Evolutionary conservation across 495 filamentous ascomycete species (phyloP).

Genomic region (Apiosordaria backusii): DNA sequence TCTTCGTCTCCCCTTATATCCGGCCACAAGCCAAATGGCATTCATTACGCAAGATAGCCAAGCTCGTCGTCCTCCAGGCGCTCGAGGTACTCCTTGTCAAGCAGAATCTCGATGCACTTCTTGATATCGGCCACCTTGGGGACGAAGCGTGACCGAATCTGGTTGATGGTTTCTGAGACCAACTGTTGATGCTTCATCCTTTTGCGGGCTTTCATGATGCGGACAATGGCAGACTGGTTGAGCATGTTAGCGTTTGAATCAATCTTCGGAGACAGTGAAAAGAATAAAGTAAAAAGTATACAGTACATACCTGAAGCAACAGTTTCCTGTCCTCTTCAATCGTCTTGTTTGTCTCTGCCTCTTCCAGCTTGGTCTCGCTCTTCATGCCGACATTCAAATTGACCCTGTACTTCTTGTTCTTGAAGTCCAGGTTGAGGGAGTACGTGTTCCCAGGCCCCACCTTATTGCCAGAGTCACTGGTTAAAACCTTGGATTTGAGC

Average conservation of each 20-base stretch:
- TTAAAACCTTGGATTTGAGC: slow-evolving; percentile 85
- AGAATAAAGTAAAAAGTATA: slow-evolving; percentile 25
- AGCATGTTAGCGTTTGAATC: neutral
- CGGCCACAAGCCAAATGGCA: neutral
- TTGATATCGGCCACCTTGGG: slow-evolving; percentile 96
- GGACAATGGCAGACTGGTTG: slow-evolving; percentile 86
- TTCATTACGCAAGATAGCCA: slow-evolving; percentile 75
- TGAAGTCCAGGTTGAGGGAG: slow-evolving; percentile 87
- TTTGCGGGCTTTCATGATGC: slow-evolving; percentile 99
- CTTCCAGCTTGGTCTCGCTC: slow-evolving; percentile 89
- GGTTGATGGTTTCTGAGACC: slow-evolving; percentile 88
- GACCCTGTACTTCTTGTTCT: slow-evolving; percentile 94
- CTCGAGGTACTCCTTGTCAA: slow-evolving; percentile 99
- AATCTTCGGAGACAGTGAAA: neutral
- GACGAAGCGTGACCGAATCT: slow-evolving; percentile 90
- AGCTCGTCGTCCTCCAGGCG: slow-evolving; percentile 90
- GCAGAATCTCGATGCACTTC: slow-evolving; percentile 97
- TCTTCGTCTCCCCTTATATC: neutral
- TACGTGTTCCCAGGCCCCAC: slow-evolving; percentile 72
- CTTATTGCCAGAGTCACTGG: slow-evolving; percentile 62
- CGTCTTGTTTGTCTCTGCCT: slow-evolving; percentile 97
- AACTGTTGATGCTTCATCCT: slow-evolving; percentile 94
- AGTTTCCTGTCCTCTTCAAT: slow-evolving; percentile 98
- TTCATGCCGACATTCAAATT: slow-evolving; percentile 95
- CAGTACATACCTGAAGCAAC: slow-evolving; percentile 82